These are phyloP conservation scores for Trypanosoma vivax DNA, from an alignment of 208 protist species.

Conservation along the genomic window DNA sequence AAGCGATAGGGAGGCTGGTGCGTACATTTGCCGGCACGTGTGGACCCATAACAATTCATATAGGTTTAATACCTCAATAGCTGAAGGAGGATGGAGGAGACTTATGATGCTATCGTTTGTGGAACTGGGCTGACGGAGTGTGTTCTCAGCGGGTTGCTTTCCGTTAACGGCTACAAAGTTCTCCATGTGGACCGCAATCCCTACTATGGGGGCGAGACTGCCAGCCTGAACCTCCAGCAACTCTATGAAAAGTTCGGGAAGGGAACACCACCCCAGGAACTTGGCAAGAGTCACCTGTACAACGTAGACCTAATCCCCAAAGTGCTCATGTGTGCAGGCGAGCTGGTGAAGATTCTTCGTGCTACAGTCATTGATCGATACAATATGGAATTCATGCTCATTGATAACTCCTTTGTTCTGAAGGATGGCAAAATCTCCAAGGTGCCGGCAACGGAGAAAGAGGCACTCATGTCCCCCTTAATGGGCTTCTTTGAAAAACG, in stretches of 20 bases:
- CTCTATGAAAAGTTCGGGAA: conserved; percentile 94
- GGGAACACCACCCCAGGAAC: conserved; percentile 42
- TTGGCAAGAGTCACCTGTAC: conserved; percentile 95
- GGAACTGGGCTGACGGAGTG: conserved; percentile 99
- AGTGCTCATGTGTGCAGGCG: conserved; percentile 97
- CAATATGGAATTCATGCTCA: conserved; percentile 97
- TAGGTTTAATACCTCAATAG: background rate
- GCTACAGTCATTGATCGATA: conserved; percentile 98
- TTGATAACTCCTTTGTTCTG: conserved; percentile 97
- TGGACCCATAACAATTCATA: too few relatives aligned
- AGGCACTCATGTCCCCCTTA: conserved; percentile 95
- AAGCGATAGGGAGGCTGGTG: too few relatives aligned
- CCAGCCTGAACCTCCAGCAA: conserved; percentile 97
- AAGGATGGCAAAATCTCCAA: conserved; percentile 95
- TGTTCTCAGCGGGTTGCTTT: conserved; percentile 92
- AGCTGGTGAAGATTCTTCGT: conserved; percentile 97
- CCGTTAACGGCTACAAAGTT: conserved; percentile 97
- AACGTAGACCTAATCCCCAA: conserved; percentile 99
- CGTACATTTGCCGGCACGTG: too few relatives aligned
- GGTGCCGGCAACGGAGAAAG: conserved; percentile 94
- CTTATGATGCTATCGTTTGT: conserved; percentile 96
- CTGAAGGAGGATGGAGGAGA: conserved; percentile 66
- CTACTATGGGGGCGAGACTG: conserved; percentile 99
- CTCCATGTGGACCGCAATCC: conserved; percentile 99
- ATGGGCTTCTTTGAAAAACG: conserved; percentile 99